A percentile compares a stretch with the other conserved stretches of the same genome.
These are phyloP conservation scores for Porogramme epimiltina DNA, from an alignment of 1,284 basidiomycete genomes.

Conservation along the genomic window DNA sequence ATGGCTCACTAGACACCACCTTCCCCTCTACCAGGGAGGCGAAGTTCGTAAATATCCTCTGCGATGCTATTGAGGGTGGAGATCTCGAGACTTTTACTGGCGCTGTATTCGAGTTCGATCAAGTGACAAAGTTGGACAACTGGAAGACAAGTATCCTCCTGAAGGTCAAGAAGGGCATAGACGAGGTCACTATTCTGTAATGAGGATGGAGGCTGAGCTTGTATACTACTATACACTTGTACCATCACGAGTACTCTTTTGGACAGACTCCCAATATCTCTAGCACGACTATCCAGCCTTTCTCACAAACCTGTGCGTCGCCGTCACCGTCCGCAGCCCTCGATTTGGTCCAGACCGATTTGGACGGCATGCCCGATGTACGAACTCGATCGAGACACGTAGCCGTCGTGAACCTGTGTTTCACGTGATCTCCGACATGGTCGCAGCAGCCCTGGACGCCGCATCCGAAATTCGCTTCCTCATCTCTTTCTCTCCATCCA, in stretches of 20 bases:
- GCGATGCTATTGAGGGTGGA: conserved; percentile 79
- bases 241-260: background rate
- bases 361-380: background rate
- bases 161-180: conserved; percentile 83
- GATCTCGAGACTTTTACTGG: conserved; percentile 81
- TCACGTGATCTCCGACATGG: conserved; percentile 6
- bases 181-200: conserved; percentile 42
- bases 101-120: conserved; percentile 85
- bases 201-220: background rate
- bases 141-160: conserved; percentile 93
- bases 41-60: conserved; percentile 80
- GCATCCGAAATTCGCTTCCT: background rate
- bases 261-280: background rate
- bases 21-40: conserved; percentile 88
- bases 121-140: conserved; percentile 88
- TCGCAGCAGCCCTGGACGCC: conserved; percentile 7
- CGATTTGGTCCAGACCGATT: background rate
- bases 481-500: background rate
- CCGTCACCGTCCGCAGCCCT: background rate
- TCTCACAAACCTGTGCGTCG: background rate
- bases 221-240: conserved; percentile 7
- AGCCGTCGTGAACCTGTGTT: background rate
- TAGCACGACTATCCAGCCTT: background rate
- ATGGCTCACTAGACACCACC: conserved; percentile 76
- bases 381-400: conserved; percentile 1